Conservation (phyloP, 768 basidiomycete species). For the Auricularia heimuer region DNA sequence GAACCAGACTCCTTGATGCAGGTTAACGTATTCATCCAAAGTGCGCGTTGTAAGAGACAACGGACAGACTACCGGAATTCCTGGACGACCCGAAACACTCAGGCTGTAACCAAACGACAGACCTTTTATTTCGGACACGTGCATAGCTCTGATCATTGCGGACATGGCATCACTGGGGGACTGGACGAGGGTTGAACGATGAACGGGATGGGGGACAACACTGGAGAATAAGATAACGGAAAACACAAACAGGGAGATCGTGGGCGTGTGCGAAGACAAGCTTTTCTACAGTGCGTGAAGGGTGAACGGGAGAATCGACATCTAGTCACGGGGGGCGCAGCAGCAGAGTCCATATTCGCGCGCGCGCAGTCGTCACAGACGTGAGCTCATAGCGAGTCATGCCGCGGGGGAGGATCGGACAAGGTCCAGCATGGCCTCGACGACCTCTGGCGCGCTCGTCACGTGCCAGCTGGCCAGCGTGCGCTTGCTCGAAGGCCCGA, state of each 20-base stretch:
- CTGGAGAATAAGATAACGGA: no score
- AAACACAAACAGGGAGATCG: neutral
- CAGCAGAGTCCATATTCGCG: constrained; percentile 7
- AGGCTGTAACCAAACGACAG: no score
- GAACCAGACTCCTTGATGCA: no score
- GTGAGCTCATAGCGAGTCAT: neutral
- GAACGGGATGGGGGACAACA: no score
- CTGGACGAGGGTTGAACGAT: no score
- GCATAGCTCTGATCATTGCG: no score
- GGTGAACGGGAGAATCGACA: constrained; percentile 4
- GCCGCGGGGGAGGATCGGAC: constrained; percentile 17
- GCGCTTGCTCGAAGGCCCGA: constrained; percentile 83
- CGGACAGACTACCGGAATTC: no score
- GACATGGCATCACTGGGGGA: no score
- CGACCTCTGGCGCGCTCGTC: constrained; percentile 76
- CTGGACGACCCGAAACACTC: no score
- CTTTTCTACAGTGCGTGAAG: neutral
- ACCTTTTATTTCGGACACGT: no score
- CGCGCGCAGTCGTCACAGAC: constrained; percentile 4
- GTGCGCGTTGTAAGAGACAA: no score
- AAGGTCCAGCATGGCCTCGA: constrained; percentile 65
- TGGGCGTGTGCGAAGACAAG: neutral
- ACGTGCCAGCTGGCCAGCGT: constrained; percentile 92
- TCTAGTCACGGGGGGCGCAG: neutral
- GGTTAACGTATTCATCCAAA: no score